Conservation (phyloP, 805 yeast genomes). For the Millerozyma miso region DNA sequence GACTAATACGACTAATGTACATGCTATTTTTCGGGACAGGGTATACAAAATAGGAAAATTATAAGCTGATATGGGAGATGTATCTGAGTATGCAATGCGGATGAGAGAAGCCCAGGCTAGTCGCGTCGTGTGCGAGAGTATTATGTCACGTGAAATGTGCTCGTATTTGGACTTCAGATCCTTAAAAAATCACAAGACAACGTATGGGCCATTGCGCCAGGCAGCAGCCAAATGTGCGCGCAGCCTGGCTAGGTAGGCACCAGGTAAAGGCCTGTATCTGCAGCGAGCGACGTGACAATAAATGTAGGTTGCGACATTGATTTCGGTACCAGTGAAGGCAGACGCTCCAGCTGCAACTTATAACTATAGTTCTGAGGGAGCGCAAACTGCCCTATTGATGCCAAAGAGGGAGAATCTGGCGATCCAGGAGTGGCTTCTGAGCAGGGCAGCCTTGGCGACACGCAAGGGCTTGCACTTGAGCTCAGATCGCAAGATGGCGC, state of each 20-base stretch:
- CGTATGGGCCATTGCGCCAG: not conserved
- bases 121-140: not conserved
- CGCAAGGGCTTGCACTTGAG: not conserved
- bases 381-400: not conserved
- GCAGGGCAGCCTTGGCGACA: not conserved
- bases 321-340: conserved; percentile 1
- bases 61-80: not conserved
- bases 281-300: conserved; percentile 32
- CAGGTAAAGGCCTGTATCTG: conserved; percentile 20
- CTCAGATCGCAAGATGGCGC: not conserved
- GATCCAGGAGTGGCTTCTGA: not conserved
- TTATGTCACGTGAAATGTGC: too few species aligned
- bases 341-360: not conserved
- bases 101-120: not conserved
- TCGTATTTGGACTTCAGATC: too few species aligned
- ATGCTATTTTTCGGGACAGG: not conserved
- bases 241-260: conserved; percentile 7
- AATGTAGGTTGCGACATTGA: conserved; percentile 15
- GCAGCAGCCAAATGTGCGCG: not conserved
- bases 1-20: not conserved
- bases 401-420: not conserved
- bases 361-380: not conserved
- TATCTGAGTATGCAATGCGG: not conserved
- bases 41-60: not conserved
- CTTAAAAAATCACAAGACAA: too few species aligned